phyloP scores from a whole-genome alignment of 2,329 filamentous ascomycete species.

The Penicillium concentricum region DNA sequence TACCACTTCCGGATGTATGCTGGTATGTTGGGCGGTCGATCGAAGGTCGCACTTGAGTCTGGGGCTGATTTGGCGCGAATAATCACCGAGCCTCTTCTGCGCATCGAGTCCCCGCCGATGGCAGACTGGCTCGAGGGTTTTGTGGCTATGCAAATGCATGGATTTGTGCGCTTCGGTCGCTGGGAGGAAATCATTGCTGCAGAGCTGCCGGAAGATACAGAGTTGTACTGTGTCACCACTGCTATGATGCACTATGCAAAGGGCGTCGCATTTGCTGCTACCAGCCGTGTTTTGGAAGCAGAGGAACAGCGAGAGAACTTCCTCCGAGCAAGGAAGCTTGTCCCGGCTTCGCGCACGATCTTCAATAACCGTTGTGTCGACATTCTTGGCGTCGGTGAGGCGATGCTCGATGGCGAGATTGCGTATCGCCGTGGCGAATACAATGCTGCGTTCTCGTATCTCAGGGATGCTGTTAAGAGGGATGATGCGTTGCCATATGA shows the following conservation, averaged over 20 bases:
- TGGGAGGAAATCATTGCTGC: conserved; percentile 69
- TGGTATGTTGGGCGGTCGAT: conserved; percentile 73
- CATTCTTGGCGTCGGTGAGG: conserved; percentile 60
- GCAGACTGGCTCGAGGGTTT: conserved; percentile 78
- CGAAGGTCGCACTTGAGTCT: conserved; percentile 60
- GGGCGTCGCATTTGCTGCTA: conserved; percentile 65
- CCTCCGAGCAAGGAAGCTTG: conserved; percentile 47
- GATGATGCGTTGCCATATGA: conserved; percentile 68
- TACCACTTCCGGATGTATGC: conserved; percentile 75
- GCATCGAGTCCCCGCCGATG: conserved; percentile 60
- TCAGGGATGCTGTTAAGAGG: conserved; percentile 58
- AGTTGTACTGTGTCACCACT: conserved; percentile 67
- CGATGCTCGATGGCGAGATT: conserved; percentile 72
- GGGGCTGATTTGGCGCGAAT: conserved; percentile 58
- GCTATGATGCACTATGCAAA: conserved; percentile 69
- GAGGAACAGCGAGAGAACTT: conserved; percentile 54
- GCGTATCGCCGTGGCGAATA: conserved; percentile 64
- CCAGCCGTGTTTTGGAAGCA: conserved; percentile 55
- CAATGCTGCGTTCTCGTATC: conserved; percentile 58
- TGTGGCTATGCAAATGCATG: conserved; percentile 65
- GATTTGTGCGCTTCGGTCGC: conserved; percentile 68
- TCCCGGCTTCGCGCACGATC: conserved; percentile 61
- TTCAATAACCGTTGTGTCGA: conserved; percentile 68
- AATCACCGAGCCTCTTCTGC: conserved; percentile 62
- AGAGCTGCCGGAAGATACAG: conserved; percentile 54